Base-by-base conservation (phyloP, 768 basidiomycete species). In the Auricularia sp. region DNA sequence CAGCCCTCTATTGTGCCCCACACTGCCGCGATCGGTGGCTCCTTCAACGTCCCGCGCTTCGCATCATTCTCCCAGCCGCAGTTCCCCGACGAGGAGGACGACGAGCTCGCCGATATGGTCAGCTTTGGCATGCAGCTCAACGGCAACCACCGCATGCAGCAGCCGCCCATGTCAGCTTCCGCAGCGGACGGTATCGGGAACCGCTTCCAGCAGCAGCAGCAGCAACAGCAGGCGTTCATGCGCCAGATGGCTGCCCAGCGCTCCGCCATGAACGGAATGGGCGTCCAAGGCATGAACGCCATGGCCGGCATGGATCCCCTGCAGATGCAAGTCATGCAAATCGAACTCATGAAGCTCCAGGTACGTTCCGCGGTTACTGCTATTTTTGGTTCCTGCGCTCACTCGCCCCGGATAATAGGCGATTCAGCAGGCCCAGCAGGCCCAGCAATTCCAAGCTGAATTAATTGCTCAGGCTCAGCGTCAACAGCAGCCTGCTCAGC, bases 281-380 rank as follows among this genome's bases (percentile, higher is more conserved):
- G 84, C 81, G 66, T 84, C 7, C 72, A 87, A 73, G 83, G 75
- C 62, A 79, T 78, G 56, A 77, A 75, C 34, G 81, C 80, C 65
- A 77, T 74, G 70, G 29, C 11, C 53, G 53, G n/a, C 7, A 29
- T 29, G 18, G 53, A 86, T 70, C 83, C 86, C 63, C 77, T 90
- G 64, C 90, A 91, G 76, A 80, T 92, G 81, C 90, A 93, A 77
- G 80, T 92, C 80, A 83, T 92, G 77, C 91, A 93, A 72, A 78
- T 93, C 64, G 91, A 93, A 77, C 82, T 93, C 69, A 74, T 91
- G 72, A 84, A 83, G 72, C 82, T 93, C 67, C 91, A 92, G 87
- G 90, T 87, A 66, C 61, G 81, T 75, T 47, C 36, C 47, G 8
- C 39, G 36, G 61, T 51, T 65, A 42, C 66, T 42, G 8, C 33